Evolutionary conservation across 495 filamentous ascomycete species (phyloP).

Genomic region (Melanomma pulvis-pyrius): DNA sequence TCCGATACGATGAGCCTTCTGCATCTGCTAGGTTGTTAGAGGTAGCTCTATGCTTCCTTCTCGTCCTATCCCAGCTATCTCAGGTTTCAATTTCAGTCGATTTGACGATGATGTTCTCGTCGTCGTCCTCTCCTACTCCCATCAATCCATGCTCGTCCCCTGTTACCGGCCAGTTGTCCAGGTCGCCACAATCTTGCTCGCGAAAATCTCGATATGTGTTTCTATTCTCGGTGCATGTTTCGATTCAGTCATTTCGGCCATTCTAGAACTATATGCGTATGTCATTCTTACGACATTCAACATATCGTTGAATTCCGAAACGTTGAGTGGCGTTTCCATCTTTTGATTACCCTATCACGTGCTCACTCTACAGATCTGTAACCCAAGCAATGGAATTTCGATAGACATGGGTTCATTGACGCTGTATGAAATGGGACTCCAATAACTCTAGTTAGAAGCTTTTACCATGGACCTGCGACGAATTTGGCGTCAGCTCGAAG

Average conservation of each 20-base stretch:
- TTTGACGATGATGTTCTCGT: not conserved
- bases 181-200: not conserved
- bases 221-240: not conserved
- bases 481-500: not conserved
- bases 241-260: not conserved
- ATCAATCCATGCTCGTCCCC: not conserved
- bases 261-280: no score
- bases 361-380: no score
- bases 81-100: not conserved
- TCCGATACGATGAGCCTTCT: not conserved
- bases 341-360: no score
- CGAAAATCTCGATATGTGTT: not conserved
- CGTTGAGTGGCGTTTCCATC: no score
- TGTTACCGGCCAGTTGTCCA: not conserved
- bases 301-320: not conserved
- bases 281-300: not conserved
- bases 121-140: not conserved
- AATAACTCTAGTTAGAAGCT: not conserved
- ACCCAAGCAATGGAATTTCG: no score
- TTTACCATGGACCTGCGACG: not conserved
- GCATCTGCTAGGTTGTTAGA: not conserved
- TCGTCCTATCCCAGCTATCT: not conserved
- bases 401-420: no score
- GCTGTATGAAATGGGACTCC: no score
- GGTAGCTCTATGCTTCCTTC: not conserved